Base-by-base conservation (phyloP, 345 rosid genomes). In the Citrus sp. region DNA sequence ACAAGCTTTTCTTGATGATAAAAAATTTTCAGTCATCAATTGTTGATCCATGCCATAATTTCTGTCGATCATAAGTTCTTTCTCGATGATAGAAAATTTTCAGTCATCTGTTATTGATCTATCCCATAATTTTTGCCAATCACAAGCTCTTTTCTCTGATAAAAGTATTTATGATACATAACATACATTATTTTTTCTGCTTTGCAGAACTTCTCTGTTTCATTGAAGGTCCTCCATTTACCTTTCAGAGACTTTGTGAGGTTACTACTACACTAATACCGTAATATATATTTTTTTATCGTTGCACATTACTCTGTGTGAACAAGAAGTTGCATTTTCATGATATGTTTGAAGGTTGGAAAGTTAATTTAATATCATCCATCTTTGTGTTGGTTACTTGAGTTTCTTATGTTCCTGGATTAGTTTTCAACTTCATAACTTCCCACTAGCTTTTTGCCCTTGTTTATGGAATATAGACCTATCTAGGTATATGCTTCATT, bases 171-270 rank as follows among this genome's bases (percentile, higher is more conserved):
- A n/a, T 60, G 40, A 18, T 30, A 30, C 8, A 42, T 28, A 12
- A 46, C 13, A 3, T 3, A 13, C 5, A 46, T 13, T 46, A 3
- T 27, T 49, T 32, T 34, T 46, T 30, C 42, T 80, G 56, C 66
- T 82, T 72, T 78, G 67, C 90, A 93, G 98, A 88, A 76, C 93
- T 95, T 84, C 84, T 81, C 73, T 85, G 86, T 81, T 95, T 92
- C 66, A 86, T 81, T 25, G 94, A 91, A 79, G 98, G 99, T 66
- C 99, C 99, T 65, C 99, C 99, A 59, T 95, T 95, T 87, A 95
- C 99, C 42, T 85, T 95, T 78, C 98, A 95, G 80, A 93, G 99
- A 84, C 88, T 95, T 35, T 91, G 98, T 54, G 98, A 95, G 97
- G 99, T 93, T 74, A 80, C 82, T 82, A 27, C 40, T 64, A 46